Evolutionary conservation across 805 yeast species (phyloP).

Genomic region (Cyberlindnera mycetangii): DNA sequence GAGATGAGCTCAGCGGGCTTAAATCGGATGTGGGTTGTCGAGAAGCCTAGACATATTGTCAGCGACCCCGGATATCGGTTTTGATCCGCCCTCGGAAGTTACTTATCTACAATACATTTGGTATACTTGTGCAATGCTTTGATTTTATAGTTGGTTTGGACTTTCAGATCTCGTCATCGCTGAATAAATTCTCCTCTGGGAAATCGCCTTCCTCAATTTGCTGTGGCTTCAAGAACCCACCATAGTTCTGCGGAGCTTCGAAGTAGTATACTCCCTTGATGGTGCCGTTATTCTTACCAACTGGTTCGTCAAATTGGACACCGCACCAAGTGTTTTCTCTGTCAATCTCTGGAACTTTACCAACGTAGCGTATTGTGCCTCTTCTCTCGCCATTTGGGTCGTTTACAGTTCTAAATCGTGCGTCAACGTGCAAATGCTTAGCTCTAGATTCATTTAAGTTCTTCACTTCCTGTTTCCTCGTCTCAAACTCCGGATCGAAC

Average conservation of each 20-base stretch:
- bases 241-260: slow-evolving; percentile 53
- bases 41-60: no score
- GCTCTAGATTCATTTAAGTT: slow-evolving; percentile 32
- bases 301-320: slow-evolving; percentile 78
- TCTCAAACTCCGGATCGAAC: slow-evolving; percentile 52
- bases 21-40: background rate
- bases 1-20: background rate
- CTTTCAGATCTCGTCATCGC: slow-evolving; percentile 40
- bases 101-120: no score
- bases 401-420: slow-evolving; percentile 50
- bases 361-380: slow-evolving; percentile 72
- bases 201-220: slow-evolving; percentile 69
- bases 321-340: slow-evolving; percentile 71
- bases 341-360: slow-evolving; percentile 61
- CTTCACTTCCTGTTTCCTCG: slow-evolving; percentile 28
- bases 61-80: background rate
- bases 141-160: background rate
- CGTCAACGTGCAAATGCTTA: slow-evolving; percentile 40
- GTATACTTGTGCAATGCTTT: no score
- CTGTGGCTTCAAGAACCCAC: slow-evolving; percentile 73
- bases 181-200: slow-evolving; percentile 46
- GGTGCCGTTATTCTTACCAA: slow-evolving; percentile 83
- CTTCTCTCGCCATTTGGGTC: slow-evolving; percentile 50
- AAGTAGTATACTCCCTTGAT: slow-evolving; percentile 62
- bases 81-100: background rate